Evolutionary conservation across 2,329 filamentous ascomycete species (phyloP), one percentile per base, ranked within the genome.

Genomic region (Capronia americana): DNA sequence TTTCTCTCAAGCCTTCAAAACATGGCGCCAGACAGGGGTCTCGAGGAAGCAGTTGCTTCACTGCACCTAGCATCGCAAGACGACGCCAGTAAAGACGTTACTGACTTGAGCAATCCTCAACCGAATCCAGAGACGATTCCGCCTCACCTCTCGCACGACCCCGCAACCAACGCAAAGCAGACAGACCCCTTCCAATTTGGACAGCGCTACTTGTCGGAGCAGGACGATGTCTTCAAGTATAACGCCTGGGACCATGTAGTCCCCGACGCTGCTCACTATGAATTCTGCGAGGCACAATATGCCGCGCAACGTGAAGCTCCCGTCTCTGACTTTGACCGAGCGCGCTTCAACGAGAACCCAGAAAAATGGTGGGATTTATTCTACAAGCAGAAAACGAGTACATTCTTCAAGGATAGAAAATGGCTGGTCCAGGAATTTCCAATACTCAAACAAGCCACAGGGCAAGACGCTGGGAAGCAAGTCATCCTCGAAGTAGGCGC

Each of bases 221-320:
- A 88, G 75, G 71, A 70, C 38, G 86, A 98, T 77, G 92, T 96
- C 74, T 99, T 94, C 81, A 91, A 96, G 78, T 97, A 95, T 87
- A 99, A 99, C 79, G 95, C 95, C 44, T 99, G 95, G 95, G 95
- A 99, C 78, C 94, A 99, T 77, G 95, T 98, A 76, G 90, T 94
- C 79, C 93, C 93, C 77, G 94, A 98, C 81, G 88, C 92, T 73
- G 85, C 89, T 48, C 98, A 97, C 84, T 89, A 90, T 75, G 87
- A 91, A 75, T 97, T 95, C 79, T 90, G 93, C 67, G 88, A 93
- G 79, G 81, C 88, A 75, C 95, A 98, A 81, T 94, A 91, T 76
- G 86, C 87, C 55, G 90, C 90, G 80, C 95, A 99, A 81, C 89
- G 93, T 71, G 87, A 90, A 74, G 86, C 90, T 68, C 94, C 93